Evolutionary conservation across 345 rosid genomes (phyloP).

Genomic region (Euphorbia tirucalli): DNA sequence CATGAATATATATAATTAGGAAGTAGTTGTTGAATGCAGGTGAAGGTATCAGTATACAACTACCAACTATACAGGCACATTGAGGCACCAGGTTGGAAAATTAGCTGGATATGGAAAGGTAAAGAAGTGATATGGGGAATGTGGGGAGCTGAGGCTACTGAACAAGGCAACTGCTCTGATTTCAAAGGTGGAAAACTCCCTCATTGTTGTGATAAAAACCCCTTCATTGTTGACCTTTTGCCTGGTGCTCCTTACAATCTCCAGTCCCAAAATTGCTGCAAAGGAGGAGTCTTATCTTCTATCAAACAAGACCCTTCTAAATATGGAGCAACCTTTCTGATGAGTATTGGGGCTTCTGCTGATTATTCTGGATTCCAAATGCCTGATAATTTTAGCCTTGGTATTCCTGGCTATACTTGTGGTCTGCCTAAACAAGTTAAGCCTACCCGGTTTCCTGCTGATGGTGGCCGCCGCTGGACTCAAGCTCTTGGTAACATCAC

Average conservation of each 20-base stretch:
- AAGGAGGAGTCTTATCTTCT: constrained; percentile 68
- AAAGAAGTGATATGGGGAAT: constrained; percentile 70
- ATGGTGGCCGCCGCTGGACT: constrained; percentile 69
- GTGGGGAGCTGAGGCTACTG: constrained; percentile 78
- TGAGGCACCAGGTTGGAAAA: constrained; percentile 77
- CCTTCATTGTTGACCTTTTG: constrained; percentile 66
- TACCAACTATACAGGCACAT: constrained; percentile 69
- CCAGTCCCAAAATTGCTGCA: constrained; percentile 70
- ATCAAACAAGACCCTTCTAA: constrained; percentile 51
- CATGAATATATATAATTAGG: too few species aligned
- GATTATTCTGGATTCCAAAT: constrained; percentile 26
- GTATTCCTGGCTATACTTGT: constrained; percentile 72
- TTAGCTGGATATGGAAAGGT: constrained; percentile 64
- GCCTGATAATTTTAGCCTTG: constrained; percentile 60
- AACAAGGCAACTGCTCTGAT: constrained; percentile 76
- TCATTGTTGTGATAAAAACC: constrained; percentile 62
- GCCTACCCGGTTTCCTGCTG: constrained; percentile 40
- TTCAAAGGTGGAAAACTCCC: constrained; percentile 48
- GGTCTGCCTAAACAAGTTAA: constrained; percentile 33
- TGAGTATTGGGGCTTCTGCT: constrained; percentile 28
- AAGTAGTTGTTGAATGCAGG: constrained; percentile 36
- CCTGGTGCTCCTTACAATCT: constrained; percentile 57
- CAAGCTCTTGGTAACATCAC: constrained; percentile 61
- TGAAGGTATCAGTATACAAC: constrained; percentile 56
- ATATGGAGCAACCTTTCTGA: constrained; percentile 42